Evolutionary conservation across 805 yeast genomes (phyloP).

Genomic region (Metschnikowia cerradonensis): DNA sequence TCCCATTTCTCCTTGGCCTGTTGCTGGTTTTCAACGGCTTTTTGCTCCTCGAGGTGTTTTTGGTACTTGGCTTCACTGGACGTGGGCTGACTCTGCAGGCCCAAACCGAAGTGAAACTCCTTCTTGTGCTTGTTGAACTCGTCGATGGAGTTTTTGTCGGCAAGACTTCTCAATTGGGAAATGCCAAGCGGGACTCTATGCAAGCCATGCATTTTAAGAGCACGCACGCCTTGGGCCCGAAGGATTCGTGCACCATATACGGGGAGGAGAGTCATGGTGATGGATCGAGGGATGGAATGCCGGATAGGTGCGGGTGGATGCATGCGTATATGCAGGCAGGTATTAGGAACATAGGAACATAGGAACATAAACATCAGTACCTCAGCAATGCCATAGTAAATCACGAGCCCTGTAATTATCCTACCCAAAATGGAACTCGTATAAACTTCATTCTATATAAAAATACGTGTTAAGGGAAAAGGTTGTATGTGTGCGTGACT

Average conservation of each 20-base stretch:
- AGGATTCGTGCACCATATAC: neutral
- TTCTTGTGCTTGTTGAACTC: conserved; percentile 36
- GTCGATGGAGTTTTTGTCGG: conserved; percentile 24
- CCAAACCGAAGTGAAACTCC: conserved; percentile 21
- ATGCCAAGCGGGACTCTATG: neutral
- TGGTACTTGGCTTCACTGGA: conserved; percentile 37
- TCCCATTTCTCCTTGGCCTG: conserved; percentile 32
- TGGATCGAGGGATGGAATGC: neutral
- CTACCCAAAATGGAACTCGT: too few species aligned
- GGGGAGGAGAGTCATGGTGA: neutral
- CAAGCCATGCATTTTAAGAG: too few species aligned
- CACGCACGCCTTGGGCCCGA: neutral
- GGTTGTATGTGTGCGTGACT: too few species aligned
- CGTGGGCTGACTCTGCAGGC: conserved; percentile 17
- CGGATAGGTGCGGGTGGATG: neutral
- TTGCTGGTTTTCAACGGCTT: conserved; percentile 23
- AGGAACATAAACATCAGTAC: too few species aligned
- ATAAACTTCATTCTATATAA: too few species aligned
- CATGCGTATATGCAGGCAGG: neutral
- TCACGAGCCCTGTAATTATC: too few species aligned
- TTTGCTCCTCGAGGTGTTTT: conserved; percentile 26
- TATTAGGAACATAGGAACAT: too few species aligned
- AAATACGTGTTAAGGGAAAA: too few species aligned
- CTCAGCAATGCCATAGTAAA: too few species aligned
- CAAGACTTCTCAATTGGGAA: neutral